Evolutionary conservation across 176 grass and related monocot genomes (phyloP), one percentile per base, ranked within the genome.

Genomic region (Cymbopogon citratus): DNA sequence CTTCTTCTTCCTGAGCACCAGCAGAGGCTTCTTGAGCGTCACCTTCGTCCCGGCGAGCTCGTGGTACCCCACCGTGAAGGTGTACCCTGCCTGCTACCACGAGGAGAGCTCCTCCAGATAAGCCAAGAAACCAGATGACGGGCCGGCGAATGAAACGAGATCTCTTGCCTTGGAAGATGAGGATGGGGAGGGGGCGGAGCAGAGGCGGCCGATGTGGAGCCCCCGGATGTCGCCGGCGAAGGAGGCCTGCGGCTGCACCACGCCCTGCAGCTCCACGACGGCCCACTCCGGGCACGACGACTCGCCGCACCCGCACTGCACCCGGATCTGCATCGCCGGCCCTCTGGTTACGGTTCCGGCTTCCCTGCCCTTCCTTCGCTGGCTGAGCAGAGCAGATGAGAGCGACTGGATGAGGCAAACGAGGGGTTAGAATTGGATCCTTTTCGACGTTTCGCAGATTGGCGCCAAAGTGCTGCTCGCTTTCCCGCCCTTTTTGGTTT

Each of bases 11-110:
- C 88, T 87, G 28, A 98, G 88, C 40, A 94, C 88, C 38, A 98
- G 61, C 15, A 94, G 38, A 7, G 95, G 95, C n/a, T 94, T 98
- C 85, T 94, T 98, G 41, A 98, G 83, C 25, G 87, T 19, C 62
- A 93, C 71, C 83, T 82, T 94, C 29, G 80, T 86, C 33, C 92
- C 95, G 16, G 88, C 73, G 40, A 98, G 92, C 81, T 98, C 95
- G 21, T 98, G 95, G 87, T 98, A 98, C 28, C 95, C 92, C 2
- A 98, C 79, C 15, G 86, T 94, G 83, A 98, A 92, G 44, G 88
- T 98, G 63, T 89, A 98, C 48, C 45, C 89, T 10, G 40, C 78
- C 92, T 98, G 75, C 76, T 3, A 79, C 52, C 5, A 84, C 27
- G 21, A 8, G 13, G 12, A 69, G 9, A 24, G 19, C 21, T 13